Conservation (phyloP, 208 protist species). For the Crithidia expoeki region DNA sequence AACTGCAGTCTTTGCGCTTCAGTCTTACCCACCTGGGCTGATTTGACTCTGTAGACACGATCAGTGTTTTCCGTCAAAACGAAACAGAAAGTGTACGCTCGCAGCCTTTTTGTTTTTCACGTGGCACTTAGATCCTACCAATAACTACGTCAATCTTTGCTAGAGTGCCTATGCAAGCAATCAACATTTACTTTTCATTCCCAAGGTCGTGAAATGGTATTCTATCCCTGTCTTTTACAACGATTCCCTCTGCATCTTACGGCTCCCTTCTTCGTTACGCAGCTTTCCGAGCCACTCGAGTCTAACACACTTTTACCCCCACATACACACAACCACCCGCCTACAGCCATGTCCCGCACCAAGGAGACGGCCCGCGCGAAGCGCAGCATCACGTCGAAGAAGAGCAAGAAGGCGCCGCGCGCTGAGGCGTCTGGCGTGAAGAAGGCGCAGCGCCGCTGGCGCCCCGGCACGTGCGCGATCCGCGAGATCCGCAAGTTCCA, state of each 20-base stretch:
- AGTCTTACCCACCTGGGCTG: no score
- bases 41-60: no score
- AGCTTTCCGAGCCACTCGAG: conserved; percentile 15
- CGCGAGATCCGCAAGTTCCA: conserved; percentile 96
- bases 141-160: no score
- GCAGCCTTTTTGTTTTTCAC: no score
- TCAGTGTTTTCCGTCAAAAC: no score
- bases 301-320: conserved; percentile 4
- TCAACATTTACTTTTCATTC: no score
- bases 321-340: conserved; percentile 3
- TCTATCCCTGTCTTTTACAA: no score
- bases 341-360: conserved; percentile 93
- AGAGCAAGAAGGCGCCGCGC: conserved; percentile 98
- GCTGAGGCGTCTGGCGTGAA: conserved; percentile 94
- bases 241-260: conserved; percentile 4
- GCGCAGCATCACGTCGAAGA: conserved; percentile 96
- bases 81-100: no score
- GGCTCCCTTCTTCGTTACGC: neutral
- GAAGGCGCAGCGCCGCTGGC: conserved; percentile 96
- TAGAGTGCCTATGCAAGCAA: no score
- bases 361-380: conserved; percentile 98
- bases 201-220: no score
- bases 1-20: no score
- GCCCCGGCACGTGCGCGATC: conserved; percentile 98
- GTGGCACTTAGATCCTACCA: no score